phyloP scores from a whole-genome alignment of 2,329 filamentous ascomycete species.

The Emmonsiellopsis sp. region DNA sequence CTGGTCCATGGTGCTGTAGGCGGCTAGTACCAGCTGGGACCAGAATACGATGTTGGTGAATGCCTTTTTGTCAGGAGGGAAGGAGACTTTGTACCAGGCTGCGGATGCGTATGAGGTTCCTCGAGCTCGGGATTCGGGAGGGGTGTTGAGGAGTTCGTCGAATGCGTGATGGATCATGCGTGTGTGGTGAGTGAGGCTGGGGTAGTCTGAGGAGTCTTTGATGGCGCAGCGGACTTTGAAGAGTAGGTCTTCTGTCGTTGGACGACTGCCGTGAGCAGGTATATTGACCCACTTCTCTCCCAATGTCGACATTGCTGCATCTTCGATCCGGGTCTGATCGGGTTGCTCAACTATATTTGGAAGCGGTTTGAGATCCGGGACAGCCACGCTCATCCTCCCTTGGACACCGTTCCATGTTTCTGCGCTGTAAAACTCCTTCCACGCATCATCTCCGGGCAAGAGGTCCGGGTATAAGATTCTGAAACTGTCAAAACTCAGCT shows the following conservation, averaged over 20 bases:
- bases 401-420: conserved; percentile 19
- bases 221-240: conserved; percentile 1
- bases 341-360: conserved; percentile 16
- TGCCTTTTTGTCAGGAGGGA: conserved; percentile 6
- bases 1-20: conserved; percentile 1
- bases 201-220: neutral
- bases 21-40: conserved; percentile 18
- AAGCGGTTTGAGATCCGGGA: conserved; percentile 20
- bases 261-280: neutral
- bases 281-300: neutral
- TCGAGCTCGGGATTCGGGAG: neutral
- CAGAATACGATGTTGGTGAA: conserved; percentile 22
- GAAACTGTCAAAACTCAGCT: conserved; percentile 12
- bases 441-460: conserved; percentile 17
- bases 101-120: neutral
- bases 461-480: conserved; percentile 14
- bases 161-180: neutral
- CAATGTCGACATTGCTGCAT: neutral
- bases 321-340: neutral
- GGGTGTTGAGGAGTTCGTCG: neutral
- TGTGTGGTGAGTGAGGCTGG: neutral
- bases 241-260: neutral
- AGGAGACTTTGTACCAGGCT: neutral
- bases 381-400: conserved; percentile 19
- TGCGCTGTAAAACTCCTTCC: conserved; percentile 20